Base-by-base conservation (phyloP, 2,329 filamentous ascomycete species). In the Cladosporium sp. region DNA sequence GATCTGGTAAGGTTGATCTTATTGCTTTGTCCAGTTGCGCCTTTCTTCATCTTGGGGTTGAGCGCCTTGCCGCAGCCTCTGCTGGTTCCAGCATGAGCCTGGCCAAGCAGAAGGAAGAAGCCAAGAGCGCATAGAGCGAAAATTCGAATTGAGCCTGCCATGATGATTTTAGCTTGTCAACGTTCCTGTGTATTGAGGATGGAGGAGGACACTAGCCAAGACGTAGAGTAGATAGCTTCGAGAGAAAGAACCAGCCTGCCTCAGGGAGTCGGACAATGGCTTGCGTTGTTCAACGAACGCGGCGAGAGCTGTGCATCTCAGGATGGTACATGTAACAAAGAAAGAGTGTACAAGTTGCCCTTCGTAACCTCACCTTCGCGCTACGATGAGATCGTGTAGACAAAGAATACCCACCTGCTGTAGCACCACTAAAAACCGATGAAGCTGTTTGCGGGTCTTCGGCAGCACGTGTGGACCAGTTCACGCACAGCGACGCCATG, bases 1-100 rank as follows among this genome's bases (percentile, higher is more conserved):
- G 59, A 60, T 22, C 62, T 64, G 20, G 62, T 61, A 47, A 64
- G 61, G 39, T 17, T 61, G 19, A 67, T 40, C 12, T 42, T 64
- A 56, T 67, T 66, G 57, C 58, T 64, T 22, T 50, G 49, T 15
- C 62, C 63, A 12, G 60, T 61, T 34, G 58, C 62, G 54, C 66
- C 66, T 48, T 57, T 57, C 42, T 59, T 62, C 36, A 66, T 61
- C 4, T 55, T 53, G 10, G 55, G 24, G n/a, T 58, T 44, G 8
- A 68, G 39, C 5, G 62, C 37, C 20, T 58, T 66, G 20, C 64
- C 64, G 37, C 66, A 68, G n/a, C 66, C 66, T 22, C 20, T 42
- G 15, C 52, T 55, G 32, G 40, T 34, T 9, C 52, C 52, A 37
- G 52, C 52, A 13, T 55, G n/a, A 10, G 32, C 40, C 32, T 55